Conservation (phyloP, 371 early-diverging fungal genomes). For the Amoeboaphelidium occidentale region DNA sequence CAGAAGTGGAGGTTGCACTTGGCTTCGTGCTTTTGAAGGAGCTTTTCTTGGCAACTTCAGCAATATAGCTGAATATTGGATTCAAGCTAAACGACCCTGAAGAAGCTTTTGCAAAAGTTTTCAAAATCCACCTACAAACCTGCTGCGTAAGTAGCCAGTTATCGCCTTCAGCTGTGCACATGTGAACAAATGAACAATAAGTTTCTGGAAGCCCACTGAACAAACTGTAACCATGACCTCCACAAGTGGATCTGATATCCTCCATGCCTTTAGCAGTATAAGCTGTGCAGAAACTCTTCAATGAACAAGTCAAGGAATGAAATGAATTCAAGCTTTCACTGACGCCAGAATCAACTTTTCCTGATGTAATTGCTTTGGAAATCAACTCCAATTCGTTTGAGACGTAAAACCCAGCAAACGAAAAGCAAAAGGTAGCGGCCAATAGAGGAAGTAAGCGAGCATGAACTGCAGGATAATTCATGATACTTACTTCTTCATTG, state of each 20-base stretch:
- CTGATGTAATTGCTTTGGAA: too few species aligned
- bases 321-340: neutral
- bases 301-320: constrained; percentile 1
- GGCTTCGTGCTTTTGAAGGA: too few species aligned
- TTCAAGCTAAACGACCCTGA: too few species aligned
- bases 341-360: too few species aligned
- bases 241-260: constrained; percentile 40
- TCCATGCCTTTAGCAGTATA: constrained; percentile 52
- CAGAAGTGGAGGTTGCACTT: too few species aligned
- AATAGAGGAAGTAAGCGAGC: constrained; percentile 41
- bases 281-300: constrained; percentile 54
- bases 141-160: constrained; percentile 52
- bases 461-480: constrained; percentile 50
- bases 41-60: too few species aligned
- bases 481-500: constrained; percentile 31
- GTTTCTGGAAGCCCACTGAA: constrained; percentile 49
- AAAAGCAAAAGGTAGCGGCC: constrained; percentile 41
- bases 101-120: constrained; percentile 14
- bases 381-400: neutral
- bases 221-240: constrained; percentile 57
- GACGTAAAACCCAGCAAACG: constrained; percentile 16
- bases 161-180: constrained; percentile 41
- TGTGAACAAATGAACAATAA: constrained; percentile 18
- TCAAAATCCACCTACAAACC: constrained; percentile 36
- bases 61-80: too few species aligned